Evolutionary conservation across 805 yeast species (phyloP), one percentile per base, ranked within the genome.

Genomic region (Metschnikowia continentalis): DNA sequence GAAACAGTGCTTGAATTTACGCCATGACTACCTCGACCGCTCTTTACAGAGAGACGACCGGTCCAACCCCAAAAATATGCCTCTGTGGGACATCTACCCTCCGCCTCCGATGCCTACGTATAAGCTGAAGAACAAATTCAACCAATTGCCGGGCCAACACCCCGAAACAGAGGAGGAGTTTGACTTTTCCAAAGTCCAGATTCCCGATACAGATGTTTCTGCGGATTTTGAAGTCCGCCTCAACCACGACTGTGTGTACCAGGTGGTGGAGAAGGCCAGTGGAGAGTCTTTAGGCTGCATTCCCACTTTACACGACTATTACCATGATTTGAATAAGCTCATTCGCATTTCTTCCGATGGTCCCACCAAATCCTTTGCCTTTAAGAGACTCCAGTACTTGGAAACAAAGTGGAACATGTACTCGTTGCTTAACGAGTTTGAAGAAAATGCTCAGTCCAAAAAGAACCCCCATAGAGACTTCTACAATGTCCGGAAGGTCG

Each of bases 401-500:
- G 99, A 94, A 67, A 97, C 98, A 26, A 89, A 91, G 65, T 94
- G 98, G 98, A 90, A 91, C 67, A 70, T 94, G 70, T 94, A 92
- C 72, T 81, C 82, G 54, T 70, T 94, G 54, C 75, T 92, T 59
- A 94, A 94, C 65, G 98, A 92, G 64, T 91, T 88, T 65, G 94
- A 90, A 63, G 99, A 94, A 67, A 86, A 86, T 17, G 83, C 91
- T 15, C 94, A 88, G 56, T 85, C 96, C 8, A 94, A 94, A 69
- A 81, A 83, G 53, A 91, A 91, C 58, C 98, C 98, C 4, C 99
- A 94, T 67, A 83, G 99, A 68, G 99, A 92, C 69, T 94, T 92
- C 65, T 92, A 92, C 72, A 92, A 92, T 63, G 96, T 90, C 41
- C 82, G 98, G 72, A 92, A 92, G 67, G 97, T 94, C 36, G 99